Base-by-base conservation (phyloP, 805 yeast genomes). In the Yarrowia phangngaensis region DNA sequence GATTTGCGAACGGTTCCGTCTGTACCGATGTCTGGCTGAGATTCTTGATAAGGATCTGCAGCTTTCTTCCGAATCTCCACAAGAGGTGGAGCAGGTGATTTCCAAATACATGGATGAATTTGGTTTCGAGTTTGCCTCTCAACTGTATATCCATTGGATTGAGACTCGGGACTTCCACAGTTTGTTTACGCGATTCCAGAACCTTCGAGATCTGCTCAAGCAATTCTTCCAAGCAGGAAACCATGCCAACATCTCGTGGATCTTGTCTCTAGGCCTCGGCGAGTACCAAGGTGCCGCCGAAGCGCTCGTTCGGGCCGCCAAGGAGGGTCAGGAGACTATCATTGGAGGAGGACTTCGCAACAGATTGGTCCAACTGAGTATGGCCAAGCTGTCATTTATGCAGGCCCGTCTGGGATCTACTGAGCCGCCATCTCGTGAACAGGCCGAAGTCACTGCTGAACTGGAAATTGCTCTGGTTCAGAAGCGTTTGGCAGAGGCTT, bases 71-170 rank as follows among this genome's bases (percentile, higher is more conserved):
- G 23, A 19, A 11, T 24, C 41, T 20, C 33, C 20, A 27, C 36
- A 40, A 20, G 23, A 43, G 19, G 19, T 40, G 3, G 51, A 38
- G 8, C 26, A 36, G 9, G 45, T 48, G 24, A 23, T 53, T 5
- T 38, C 67, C 15, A 64, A 66, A 24, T 83, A 75, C 60, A 78
- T 85, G 59, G 72, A 73, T 12, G 70, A 70, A 43, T 84, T 75
- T 63, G 85, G 82, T 1, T 82, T 80, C 57, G 70, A 64, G 3
- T 88, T 88, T 70, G 94, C 94, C 0, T 59, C 70, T 4, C 72
- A 74, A 1, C 68, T 86, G 20, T 88, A 79, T 61, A 69, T 70
- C 15, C 75, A 75, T 60, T 82, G 79, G 56, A 69, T 82, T 15
- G 64, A 70, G 31, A 61, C 72, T 6, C 76, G 76, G 24, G 74